Percentiles rank a stretch among this genome's conserved stretches.
Evolutionary conservation across 257 asterid species (phyloP).

Genomic region (Echium plantagineum): DNA sequence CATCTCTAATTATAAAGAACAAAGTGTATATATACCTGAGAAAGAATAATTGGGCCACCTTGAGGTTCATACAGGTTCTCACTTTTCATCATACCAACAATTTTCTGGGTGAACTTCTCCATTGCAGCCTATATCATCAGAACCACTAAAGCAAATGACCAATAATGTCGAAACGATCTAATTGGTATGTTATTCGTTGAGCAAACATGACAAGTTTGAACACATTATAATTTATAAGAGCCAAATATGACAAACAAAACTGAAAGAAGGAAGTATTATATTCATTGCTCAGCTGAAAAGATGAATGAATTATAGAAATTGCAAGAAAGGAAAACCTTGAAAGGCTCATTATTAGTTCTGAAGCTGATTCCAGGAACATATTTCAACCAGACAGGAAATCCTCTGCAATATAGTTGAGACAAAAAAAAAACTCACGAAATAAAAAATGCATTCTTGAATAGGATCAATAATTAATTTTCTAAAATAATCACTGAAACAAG

Average conservation of each 20-base stretch:
- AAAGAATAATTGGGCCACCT: constrained; percentile 67
- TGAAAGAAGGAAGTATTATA: too few relatives aligned
- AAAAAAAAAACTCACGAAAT: background rate
- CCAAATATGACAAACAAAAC: background rate
- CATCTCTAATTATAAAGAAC: too few relatives aligned
- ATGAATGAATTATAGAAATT: too few relatives aligned
- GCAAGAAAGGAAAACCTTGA: constrained; percentile 33
- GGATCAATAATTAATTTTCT: background rate
- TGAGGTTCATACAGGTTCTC: constrained; percentile 49
- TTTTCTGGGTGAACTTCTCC: constrained; percentile 48
- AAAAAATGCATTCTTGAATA: background rate
- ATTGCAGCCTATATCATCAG: constrained; percentile 34
- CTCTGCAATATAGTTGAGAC: constrained; percentile 31
- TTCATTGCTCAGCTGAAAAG: background rate
- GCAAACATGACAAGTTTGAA: background rate
- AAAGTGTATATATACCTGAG: constrained; percentile 35
- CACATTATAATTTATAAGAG: too few relatives aligned
- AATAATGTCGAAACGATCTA: too few relatives aligned
- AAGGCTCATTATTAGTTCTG: constrained; percentile 62
- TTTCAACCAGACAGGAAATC: constrained; percentile 73
- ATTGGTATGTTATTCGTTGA: too few relatives aligned
- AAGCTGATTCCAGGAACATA: constrained; percentile 65
- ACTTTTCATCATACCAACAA: constrained; percentile 57
- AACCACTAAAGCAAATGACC: too few relatives aligned
- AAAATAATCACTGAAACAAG: background rate